Conservation (phyloP, 768 basidiomycete species). For the Suillus fuscotomentosus region DNA sequence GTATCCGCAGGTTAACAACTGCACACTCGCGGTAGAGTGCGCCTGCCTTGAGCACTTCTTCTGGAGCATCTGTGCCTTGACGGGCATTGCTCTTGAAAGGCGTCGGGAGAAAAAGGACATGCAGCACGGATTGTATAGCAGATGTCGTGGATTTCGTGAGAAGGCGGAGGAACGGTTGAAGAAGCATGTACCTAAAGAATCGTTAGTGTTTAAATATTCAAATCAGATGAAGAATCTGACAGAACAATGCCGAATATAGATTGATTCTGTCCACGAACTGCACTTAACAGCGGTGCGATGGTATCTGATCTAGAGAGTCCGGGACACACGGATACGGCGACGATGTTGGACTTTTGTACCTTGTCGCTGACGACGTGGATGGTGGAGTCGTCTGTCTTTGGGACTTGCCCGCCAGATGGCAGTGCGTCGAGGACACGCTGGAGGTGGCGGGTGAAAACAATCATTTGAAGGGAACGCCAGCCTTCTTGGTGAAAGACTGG, state of each 20-base stretch:
- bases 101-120: constrained; percentile 78
- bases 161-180: constrained; percentile 66
- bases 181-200: constrained; percentile 54
- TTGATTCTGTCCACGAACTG: constrained; percentile 26
- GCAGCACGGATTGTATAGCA: constrained; percentile 75
- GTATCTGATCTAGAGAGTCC: constrained; percentile 75
- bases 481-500: constrained; percentile 58
- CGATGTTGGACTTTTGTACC: constrained; percentile 68
- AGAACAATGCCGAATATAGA: constrained; percentile 46
- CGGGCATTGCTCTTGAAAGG: constrained; percentile 60
- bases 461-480: constrained; percentile 57
- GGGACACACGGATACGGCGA: constrained; percentile 70
- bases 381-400: constrained; percentile 33
- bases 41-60: constrained; percentile 75
- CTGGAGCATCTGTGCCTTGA: constrained; percentile 29
- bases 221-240: constrained; percentile 35
- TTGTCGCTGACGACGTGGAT: constrained; percentile 39
- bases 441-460: constrained; percentile 72
- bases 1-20: constrained; percentile 49
- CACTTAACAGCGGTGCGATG: constrained; percentile 43
- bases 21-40: constrained; percentile 78
- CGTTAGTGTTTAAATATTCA: constrained; percentile 6
- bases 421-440: constrained; percentile 85
- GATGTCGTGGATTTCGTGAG: constrained; percentile 65
- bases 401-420: constrained; percentile 56